Base-by-base conservation (phyloP, 257 asterid genomes). In the Solanum lycopersicoides region DNA sequence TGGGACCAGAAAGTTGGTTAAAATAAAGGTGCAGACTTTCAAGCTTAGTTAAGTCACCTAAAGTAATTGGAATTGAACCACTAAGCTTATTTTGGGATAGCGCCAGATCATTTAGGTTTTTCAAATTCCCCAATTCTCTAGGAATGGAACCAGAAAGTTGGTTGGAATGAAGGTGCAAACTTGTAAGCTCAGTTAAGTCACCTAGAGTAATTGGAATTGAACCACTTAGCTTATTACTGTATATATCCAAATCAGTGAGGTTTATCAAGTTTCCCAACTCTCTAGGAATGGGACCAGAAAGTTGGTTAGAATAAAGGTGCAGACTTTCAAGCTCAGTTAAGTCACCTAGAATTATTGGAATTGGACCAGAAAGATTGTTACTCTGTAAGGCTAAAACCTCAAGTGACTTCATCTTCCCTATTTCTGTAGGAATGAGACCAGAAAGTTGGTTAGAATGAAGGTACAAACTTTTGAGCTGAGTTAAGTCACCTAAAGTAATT, bases 351-450 rank as follows among this genome's bases (percentile, higher is more conserved):
- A 4, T 42, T 10, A 42, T 42, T 42, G 47, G 13, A 42, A 42
- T 42, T 42, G 47, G 30, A 28, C 30, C 30, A 28, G 30, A 28
- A 28, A 28, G 30, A 28, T 28, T 28, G 30, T 28, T 28, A 28
- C 30, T 28, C 30, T 28, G 30, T 28, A 28, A 28, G 30, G 30
- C 30, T 28, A 28, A 28, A 28, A 28, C 30, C 30, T 28, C 30
- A 28, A 28, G 30, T 28, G 30, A 28, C 30, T 28, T 28, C 30
- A 28, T 28, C 30, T 28, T 28, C 3, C 91, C 88, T 13, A 89
- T 28, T 35, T 83, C 91, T 1, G 9, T 2, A 0, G 91, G 89
- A 72, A 91, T 86, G 3, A 68, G 16, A 45, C 90, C 89, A 0
- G 79, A 76, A 14, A 87, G 82, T 15, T 32, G 6, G 59, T 86